Evolutionary conservation across 345 rosid genomes (phyloP), one percentile per base, ranked within the genome.

Genomic region (Eucalyptus cloeziana): DNA sequence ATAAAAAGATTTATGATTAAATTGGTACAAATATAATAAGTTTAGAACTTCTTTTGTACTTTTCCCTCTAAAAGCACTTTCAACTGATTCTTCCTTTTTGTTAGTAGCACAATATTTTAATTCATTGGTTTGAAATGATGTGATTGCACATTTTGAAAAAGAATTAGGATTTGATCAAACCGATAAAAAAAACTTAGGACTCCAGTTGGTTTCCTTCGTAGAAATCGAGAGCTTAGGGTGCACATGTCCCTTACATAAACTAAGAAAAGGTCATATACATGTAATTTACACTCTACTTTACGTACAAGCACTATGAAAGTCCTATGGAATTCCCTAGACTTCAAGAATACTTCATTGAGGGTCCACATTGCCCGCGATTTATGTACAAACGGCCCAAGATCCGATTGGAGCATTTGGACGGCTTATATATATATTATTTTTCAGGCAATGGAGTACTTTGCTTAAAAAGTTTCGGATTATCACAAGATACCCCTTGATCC

Each of bases 1-100:
- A 4, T 58, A 24, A 58, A 58, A 56, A 5, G 64, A 54, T 58
- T 25, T 58, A 58, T 24, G 14, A 58, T 58, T 10, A 25, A 58
- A 25, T 58, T 58, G 0, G 5, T 25, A 58, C 0, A 0, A 58
- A 25, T 58, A 7, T 0, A 58, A 58, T 58, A 58, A 25, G 30
- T 58, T 58, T 58, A 25, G 3, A 12, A 58, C 14, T 58, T 58
- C 0, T 25, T 25, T 58, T 5, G 0, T 58, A 58, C n/a, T 25
- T 24, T 25, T 25, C 14, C 30, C 67, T 25, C 14, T 0, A 60
- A 60, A 60, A 60, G 7, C 0, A 25, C 67, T 0, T 25, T 60
- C 33, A 13, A 62, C 17, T 1, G 1, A 62, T 30, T 62, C 33
- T 62, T 62, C 71, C 3, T 62, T 13, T n/a, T 60, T 25, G 67